A percentile compares a stretch with the other conserved stretches of the same genome.
Conservation (phyloP, 2,329 filamentous ascomycete genomes). For the Cercospora zeae-maydis region DNA sequence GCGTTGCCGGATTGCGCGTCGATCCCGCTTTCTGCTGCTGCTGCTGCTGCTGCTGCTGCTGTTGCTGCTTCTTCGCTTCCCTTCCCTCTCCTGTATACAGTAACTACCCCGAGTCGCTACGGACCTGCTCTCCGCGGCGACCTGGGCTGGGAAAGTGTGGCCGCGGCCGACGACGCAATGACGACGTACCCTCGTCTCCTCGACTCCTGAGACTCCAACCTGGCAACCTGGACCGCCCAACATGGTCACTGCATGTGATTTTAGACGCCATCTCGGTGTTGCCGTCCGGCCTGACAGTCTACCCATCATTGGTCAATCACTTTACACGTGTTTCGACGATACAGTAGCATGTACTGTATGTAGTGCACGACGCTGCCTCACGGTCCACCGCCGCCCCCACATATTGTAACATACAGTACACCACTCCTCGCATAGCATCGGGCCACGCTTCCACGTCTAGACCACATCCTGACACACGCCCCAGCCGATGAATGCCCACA, state of each 20-base stretch:
- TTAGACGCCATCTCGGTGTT: neutral
- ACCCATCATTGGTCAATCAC: neutral
- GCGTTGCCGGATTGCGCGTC: neutral
- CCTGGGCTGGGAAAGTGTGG: too few relatives aligned
- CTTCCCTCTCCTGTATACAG: too few relatives aligned
- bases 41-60: too few relatives aligned
- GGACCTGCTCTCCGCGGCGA: neutral
- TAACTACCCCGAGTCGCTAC: too few relatives aligned
- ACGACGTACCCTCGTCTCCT: neutral
- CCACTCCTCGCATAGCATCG: neutral
- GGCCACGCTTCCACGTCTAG: neutral
- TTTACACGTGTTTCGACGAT: neutral
- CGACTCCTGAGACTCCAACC: too few relatives aligned
- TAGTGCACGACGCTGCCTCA: neutral
- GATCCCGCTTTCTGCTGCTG: neutral
- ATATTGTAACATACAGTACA: neutral
- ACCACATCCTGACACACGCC: neutral
- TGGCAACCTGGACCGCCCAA: neutral
- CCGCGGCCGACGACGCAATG: neutral
- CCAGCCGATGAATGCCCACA: neutral
- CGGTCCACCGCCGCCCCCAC: neutral
- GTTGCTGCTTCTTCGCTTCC: too few relatives aligned
- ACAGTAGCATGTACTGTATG: neutral
- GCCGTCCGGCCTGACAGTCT: neutral
- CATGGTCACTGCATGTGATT: neutral